phyloP scores from a whole-genome alignment of 2,329 filamentous ascomycete genomes.

The Moelleriella libera region DNA sequence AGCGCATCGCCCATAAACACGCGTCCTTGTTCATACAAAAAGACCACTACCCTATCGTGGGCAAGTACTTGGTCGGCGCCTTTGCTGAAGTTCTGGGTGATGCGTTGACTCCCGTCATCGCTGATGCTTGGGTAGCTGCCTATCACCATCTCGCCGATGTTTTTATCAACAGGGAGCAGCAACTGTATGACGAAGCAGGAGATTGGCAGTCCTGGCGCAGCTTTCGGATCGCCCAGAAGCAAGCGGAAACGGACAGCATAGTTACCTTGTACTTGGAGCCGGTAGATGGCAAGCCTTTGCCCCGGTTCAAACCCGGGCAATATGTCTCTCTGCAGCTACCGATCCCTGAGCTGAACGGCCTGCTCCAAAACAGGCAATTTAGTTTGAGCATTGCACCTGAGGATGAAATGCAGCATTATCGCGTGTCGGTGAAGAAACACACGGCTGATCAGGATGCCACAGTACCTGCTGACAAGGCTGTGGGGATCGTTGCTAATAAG shows the following conservation, averaged over 20 bases:
- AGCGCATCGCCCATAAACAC: conserved; percentile 67
- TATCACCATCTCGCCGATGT: conserved; percentile 59
- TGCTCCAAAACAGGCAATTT: conserved; percentile 61
- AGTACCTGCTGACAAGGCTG: conserved; percentile 21
- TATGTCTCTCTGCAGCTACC: conserved; percentile 54
- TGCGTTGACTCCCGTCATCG: conserved; percentile 50
- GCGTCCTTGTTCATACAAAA: conserved; percentile 54
- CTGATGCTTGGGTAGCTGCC: conserved; percentile 57
- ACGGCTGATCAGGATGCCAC: conserved; percentile 11
- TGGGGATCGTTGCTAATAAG: conserved; percentile 37
- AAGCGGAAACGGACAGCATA: conserved; percentile 44
- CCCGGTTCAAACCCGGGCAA: conserved; percentile 53
- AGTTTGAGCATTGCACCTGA: conserved; percentile 48
- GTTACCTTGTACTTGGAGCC: conserved; percentile 59
- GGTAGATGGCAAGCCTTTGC: conserved; percentile 38
- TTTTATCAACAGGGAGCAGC: conserved; percentile 50
- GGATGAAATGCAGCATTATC: conserved; percentile 42
- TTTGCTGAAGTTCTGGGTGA: conserved; percentile 54
- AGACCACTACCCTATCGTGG: conserved; percentile 59
- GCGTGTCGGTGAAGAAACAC: conserved; percentile 63
- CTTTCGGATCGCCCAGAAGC: conserved; percentile 44
- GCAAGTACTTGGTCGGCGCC: conserved; percentile 50
- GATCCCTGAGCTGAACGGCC: conserved; percentile 42
- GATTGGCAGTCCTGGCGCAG: conserved; percentile 33
- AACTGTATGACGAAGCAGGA: conserved; percentile 39